Conservation (phyloP, 192 early-diverging fungal species). For the Dispira simplex region DNA sequence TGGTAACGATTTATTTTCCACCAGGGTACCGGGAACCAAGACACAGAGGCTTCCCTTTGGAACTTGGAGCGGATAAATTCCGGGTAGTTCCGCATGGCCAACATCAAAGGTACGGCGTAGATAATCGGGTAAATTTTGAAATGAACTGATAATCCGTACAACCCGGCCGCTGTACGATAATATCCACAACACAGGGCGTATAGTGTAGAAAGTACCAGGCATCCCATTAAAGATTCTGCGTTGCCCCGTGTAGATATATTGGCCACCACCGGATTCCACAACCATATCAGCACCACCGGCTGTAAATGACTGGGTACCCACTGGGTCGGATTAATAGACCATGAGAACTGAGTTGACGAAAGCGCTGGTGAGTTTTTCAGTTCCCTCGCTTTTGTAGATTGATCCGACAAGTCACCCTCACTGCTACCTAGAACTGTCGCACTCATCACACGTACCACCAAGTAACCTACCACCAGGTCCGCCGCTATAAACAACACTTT, state of each 20-base stretch:
- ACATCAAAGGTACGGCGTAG: slow-evolving; percentile 73
- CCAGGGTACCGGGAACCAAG: slow-evolving; percentile 15
- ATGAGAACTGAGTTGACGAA: not conserved
- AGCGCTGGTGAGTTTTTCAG: not conserved
- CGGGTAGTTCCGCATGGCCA: slow-evolving; percentile 28
- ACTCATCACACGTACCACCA: slow-evolving; percentile 32
- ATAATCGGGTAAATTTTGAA: slow-evolving; percentile 96
- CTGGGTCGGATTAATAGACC: not conserved
- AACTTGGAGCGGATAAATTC: not conserved
- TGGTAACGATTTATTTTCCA: slow-evolving; percentile 32
- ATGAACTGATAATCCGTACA: slow-evolving; percentile 89
- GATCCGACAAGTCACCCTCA: not conserved
- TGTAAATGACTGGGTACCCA: not conserved
- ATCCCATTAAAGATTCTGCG: slow-evolving; percentile 75
- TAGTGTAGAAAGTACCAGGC: slow-evolving; percentile 56
- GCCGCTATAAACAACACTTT: slow-evolving; percentile 82
- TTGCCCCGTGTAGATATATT: slow-evolving; percentile 93
- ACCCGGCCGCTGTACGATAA: slow-evolving; percentile 30
- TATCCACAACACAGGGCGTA: slow-evolving; percentile 45
- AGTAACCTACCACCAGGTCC: slow-evolving; percentile 61
- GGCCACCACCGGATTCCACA: slow-evolving; percentile 91
- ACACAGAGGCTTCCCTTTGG: slow-evolving; percentile 12
- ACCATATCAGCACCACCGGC: slow-evolving; percentile 42
- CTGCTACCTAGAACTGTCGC: slow-evolving; percentile 17
- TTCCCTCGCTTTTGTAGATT: too few species aligned